Evolutionary conservation across 345 rosid genomes (phyloP), one percentile per base, ranked within the genome.

Genomic region (Eucalyptus virginea): DNA sequence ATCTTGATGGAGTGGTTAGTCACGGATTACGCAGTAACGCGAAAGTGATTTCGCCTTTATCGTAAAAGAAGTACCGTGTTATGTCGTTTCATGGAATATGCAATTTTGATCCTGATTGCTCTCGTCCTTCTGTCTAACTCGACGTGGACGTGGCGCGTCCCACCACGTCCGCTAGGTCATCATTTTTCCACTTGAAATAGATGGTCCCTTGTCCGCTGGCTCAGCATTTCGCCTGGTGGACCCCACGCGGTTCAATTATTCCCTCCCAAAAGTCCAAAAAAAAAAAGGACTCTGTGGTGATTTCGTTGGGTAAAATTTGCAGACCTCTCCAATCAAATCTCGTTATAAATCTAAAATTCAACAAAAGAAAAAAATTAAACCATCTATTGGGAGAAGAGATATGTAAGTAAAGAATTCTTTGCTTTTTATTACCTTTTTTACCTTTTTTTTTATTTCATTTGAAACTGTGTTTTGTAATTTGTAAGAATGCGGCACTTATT

Each of bases 21-120:
- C 34, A 30, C 30, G 72, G 34, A 65, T 15, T 30, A 4, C 19
- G 10, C 34, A 3, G 32, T n/a, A n/a, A 7, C 72, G 3, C 5
- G 72, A 65, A 65, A 65, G 37, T n/a, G 72, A 65, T 14, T 11
- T 13, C 69, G 1, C 69, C 4, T 30, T 23, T 14, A n/a, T 65
- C 72, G 37, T n/a, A 2, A 65, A 12, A 16, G 19, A n/a, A 15
- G 77, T 65, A n/a, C 37, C 21, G 0, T 1, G 37, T 15, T 0
- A 37, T 18, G 58, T 86, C 58, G 58, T 86, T 49, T n/a, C 40
- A 7, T 15, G 42, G 28, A 1, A 48, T 30, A 12, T 16, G 72
- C 21, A 1, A 3, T 1, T 16, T 45, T 4, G 34, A 30, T 50
- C 37, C 40, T 86, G 56, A 26, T 47, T 28, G 87, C 50, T 14